Percentiles rank a stretch among this genome's conserved stretches.
Evolutionary conservation across 305 asterid genomes (phyloP).

Genomic region (Plantago coronopus): DNA sequence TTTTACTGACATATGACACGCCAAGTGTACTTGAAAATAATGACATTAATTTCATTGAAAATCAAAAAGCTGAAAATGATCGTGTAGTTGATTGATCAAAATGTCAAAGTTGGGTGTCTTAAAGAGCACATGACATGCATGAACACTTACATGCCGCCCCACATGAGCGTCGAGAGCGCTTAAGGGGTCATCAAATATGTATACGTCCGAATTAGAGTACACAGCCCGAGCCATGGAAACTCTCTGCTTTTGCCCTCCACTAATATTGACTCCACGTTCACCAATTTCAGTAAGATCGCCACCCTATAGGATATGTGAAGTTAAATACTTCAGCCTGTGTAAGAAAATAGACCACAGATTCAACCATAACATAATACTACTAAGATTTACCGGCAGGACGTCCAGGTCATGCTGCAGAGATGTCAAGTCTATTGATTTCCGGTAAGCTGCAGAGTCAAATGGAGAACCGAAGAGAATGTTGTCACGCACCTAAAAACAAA

Average conservation of each 20-base stretch:
- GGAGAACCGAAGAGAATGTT: constrained; percentile 82
- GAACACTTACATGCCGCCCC: constrained; percentile 53
- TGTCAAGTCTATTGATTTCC: constrained; percentile 67
- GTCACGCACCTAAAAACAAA: constrained; percentile 67
- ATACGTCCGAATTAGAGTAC: constrained; percentile 81
- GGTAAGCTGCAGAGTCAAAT: constrained; percentile 59
- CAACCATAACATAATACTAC: constrained; percentile 11
- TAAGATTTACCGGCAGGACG: constrained; percentile 54
- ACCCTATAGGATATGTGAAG: constrained; percentile 49
- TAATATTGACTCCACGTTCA: constrained; percentile 94
- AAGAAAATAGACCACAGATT: constrained; percentile 18
- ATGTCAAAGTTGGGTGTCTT: not conserved
- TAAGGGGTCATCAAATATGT: constrained; percentile 86
- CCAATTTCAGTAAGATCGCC: constrained; percentile 94
- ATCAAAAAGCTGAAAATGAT: constrained; percentile 5
- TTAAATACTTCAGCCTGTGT: constrained; percentile 13
- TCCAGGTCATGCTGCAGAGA: constrained; percentile 85
- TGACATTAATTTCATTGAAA: constrained; percentile 9
- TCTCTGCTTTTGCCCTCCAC: constrained; percentile 98
- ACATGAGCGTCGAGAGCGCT: constrained; percentile 93
- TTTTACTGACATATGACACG: constrained; percentile 4
- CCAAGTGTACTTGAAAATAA: constrained; percentile 8
- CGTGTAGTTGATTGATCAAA: constrained; percentile 12
- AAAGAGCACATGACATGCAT: not conserved
- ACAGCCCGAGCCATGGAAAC: constrained; percentile 96